A percentile compares a stretch with the other conserved stretches of the same genome.
phyloP scores from a whole-genome alignment of 2,329 filamentous ascomycete species.

The Arthroderma sp. region DNA sequence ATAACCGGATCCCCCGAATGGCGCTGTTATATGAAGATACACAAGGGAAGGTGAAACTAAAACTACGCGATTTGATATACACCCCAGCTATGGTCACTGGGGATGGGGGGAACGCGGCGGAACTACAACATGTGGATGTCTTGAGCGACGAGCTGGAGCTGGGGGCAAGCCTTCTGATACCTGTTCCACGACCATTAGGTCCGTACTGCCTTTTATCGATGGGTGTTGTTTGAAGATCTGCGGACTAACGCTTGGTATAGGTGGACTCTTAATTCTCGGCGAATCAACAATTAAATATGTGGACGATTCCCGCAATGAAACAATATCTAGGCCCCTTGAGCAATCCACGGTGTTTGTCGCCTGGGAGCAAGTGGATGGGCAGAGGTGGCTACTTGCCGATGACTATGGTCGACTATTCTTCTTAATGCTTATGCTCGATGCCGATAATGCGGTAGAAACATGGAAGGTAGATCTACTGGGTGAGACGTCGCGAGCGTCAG shows the following conservation, averaged over 20 bases:
- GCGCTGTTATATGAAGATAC: conserved; percentile 54
- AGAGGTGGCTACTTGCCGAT: conserved; percentile 77
- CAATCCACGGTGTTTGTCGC: conserved; percentile 80
- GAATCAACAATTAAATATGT: conserved; percentile 77
- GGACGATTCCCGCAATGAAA: conserved; percentile 58
- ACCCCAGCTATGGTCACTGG: conserved; percentile 31
- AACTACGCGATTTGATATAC: conserved; percentile 43
- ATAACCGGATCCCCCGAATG: conserved; percentile 42
- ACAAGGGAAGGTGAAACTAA: conserved; percentile 41
- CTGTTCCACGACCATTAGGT: conserved; percentile 44
- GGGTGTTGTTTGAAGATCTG: background rate
- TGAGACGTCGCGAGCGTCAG: conserved; percentile 59
- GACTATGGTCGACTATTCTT: conserved; percentile 79
- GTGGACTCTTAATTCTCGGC: conserved; percentile 61
- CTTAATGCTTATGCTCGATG: conserved; percentile 59
- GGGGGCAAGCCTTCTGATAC: conserved; percentile 49
- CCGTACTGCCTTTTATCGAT: conserved; percentile 1
- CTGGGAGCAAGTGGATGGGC: conserved; percentile 73
- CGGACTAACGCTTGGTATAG: conserved; percentile 41
- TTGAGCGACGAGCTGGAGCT: conserved; percentile 43
- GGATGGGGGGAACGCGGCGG: conserved; percentile 34
- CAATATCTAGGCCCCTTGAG: conserved; percentile 50
- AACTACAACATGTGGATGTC: conserved; percentile 40
- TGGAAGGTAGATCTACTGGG: conserved; percentile 59
- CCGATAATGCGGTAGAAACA: conserved; percentile 52